These are phyloP conservation scores for Ascobolus immersus DNA, from an alignment of 495 filamentous ascomycete genomes.

Conservation along the genomic window DNA sequence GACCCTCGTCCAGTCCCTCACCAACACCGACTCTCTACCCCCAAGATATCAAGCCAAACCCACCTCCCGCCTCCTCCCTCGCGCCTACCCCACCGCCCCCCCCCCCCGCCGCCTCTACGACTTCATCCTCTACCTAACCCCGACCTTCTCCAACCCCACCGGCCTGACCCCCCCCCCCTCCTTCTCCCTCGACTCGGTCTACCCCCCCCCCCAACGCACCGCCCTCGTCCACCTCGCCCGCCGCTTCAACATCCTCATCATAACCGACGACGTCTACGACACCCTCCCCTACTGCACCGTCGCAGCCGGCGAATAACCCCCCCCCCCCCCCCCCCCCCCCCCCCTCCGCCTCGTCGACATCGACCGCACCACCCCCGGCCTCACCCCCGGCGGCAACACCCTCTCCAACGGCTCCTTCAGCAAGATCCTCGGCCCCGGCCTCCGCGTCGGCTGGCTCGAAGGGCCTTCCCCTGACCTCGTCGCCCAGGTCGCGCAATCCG, in stretches of 20 bases:
- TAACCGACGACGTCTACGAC: conserved; percentile 84
- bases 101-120: conserved; percentile 40
- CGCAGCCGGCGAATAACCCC: no score
- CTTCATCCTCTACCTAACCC: conserved; percentile 61
- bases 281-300: no score
- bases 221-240: conserved; percentile 42
- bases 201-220: conserved; percentile 34
- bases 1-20: conserved; percentile 5
- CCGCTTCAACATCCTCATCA: conserved; percentile 44
- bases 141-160: conserved; percentile 62
- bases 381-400: conserved; percentile 52
- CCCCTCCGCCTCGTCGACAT: no score
- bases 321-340: no score
- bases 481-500: conserved; percentile 8
- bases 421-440: conserved; percentile 59
- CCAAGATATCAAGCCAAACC: conserved; percentile 4
- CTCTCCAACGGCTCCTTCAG: conserved; percentile 63
- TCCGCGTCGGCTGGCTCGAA: conserved; percentile 64
- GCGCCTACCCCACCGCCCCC: conserved; percentile 6
- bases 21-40: conserved; percentile 3
- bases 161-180: no score
- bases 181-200: no score
- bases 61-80: conserved; percentile 7
- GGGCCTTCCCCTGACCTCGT: conserved; percentile 7
- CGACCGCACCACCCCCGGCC: no score